Conservation (phyloP, 345 rosid genomes). For the Lepidium didymum region DNA sequence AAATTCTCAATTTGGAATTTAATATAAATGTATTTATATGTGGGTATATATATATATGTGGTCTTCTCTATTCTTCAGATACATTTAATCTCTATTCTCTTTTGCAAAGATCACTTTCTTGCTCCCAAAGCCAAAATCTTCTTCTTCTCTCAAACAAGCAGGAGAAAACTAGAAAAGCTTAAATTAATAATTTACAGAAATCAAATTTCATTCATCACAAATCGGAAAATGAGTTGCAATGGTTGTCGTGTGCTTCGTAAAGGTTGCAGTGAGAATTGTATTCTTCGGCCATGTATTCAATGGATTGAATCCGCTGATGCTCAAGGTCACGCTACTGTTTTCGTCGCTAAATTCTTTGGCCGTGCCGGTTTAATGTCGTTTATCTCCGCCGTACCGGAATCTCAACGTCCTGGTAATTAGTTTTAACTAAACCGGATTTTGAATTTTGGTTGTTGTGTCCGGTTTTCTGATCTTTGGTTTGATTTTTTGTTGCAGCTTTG, state of each 20-base stretch:
- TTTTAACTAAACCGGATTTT: neutral
- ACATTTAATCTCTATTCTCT: conserved; percentile 2
- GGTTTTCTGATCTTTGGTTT: neutral
- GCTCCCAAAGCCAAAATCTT: conserved; percentile 26
- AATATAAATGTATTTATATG: neutral
- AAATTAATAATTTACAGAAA: neutral
- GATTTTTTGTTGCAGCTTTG: conserved; percentile 41
- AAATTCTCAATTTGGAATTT: neutral
- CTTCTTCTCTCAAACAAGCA: neutral
- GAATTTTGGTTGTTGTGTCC: no score
- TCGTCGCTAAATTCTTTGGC: conserved; percentile 96
- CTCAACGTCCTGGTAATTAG: conserved; percentile 71
- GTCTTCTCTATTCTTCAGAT: conserved; percentile 3
- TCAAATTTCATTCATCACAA: neutral
- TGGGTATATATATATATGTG: conserved; percentile 10
- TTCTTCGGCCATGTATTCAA: conserved; percentile 80
- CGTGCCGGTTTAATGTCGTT: conserved; percentile 98
- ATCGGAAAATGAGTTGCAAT: conserved; percentile 76
- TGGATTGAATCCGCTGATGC: conserved; percentile 90
- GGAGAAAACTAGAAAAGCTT: neutral
- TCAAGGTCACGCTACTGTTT: conserved; percentile 96
- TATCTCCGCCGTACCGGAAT: conserved; percentile 84
- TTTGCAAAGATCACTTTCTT: conserved; percentile 15
- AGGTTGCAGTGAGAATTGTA: conserved; percentile 93
- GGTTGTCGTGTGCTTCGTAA: conserved; percentile 94